phyloP scores from a whole-genome alignment of 495 filamentous ascomycete genomes.

The Parathielavia hyrcaniae region DNA sequence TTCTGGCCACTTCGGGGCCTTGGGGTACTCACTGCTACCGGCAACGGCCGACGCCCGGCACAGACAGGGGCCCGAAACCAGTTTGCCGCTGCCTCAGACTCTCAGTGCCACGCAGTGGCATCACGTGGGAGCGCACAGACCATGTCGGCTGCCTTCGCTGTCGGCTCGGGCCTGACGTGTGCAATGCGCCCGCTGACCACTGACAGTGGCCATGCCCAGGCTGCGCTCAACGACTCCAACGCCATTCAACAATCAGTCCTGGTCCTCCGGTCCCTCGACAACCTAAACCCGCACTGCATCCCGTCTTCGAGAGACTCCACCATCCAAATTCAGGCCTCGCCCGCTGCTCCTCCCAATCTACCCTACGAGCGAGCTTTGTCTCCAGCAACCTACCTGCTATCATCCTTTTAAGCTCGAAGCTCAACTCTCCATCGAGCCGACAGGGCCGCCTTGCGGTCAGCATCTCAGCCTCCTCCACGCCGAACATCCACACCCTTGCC shows the following conservation, averaged over 20 bases:
- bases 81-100: conserved; percentile 10
- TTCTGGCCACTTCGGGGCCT: neutral
- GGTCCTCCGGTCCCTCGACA: conserved; percentile 23
- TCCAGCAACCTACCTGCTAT: neutral
- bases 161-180: conserved; percentile 26
- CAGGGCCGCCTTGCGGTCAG: conserved; percentile 15
- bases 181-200: conserved; percentile 21
- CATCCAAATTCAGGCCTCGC: neutral
- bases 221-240: conserved; percentile 22
- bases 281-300: conserved; percentile 10
- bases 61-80: conserved; percentile 1
- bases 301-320: neutral
- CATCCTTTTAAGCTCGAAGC: neutral
- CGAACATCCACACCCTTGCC: conserved; percentile 25
- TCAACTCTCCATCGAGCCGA: neutral
- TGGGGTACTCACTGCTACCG: conserved; percentile 11
- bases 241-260: conserved; percentile 18
- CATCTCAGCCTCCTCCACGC: conserved; percentile 1
- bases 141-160: conserved; percentile 14
- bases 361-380: conserved; percentile 4
- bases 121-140: conserved; percentile 28
- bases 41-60: conserved; percentile 19
- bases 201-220: conserved; percentile 19
- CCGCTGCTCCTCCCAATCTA: neutral
- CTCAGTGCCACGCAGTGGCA: too few species aligned